Base-by-base conservation (phyloP, 2,329 filamentous ascomycete species). In the Colletotrichum gigasporum region DNA sequence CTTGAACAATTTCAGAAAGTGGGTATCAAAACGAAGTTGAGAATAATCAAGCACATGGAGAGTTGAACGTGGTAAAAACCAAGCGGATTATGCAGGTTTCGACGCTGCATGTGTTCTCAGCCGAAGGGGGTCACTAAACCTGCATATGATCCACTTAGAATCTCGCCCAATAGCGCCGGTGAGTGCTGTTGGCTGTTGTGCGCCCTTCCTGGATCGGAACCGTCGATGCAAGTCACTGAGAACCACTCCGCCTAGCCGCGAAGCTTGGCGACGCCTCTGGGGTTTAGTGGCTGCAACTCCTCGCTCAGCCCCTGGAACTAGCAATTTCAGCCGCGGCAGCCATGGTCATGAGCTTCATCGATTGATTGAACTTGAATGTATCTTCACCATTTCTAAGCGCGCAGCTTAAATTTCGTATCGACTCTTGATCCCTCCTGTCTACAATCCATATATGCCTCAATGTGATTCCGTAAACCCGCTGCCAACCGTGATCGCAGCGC, bases 401-500 rank as follows among this genome's bases (percentile, higher is more conserved):
- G 47, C 60, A 42, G 53, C 55, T 65, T 50, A 10, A 39, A 51
- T 58, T 47, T 14, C 52, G 20, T 56, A 57, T 45, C 55, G 41
- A 62, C 62, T 57, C 53, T 56, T 47, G 55, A 57, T 44, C 41
- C 45, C 54, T 57, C 54, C 55, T 48, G 34, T 65, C 65, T 65
- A 65, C 65, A 37, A 51, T 52, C 56, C 65, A 67, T 65, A 65
- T 67, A 67, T 67, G 62, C 50, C 45, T 42, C 55, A 50, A 64
- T 65, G 56, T 77, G 75, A 70, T 74, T 67, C 48, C 71, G 56
- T 59, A 72, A 61, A 47, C 68, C 61, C 58, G 69, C 65, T 44
- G 66, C 42, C 44, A 77, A 71, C 67, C 72, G 70, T 60, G 69
- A 67, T 67, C 72, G 71, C 63, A 71, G 72, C 47, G 71, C 75